These are phyloP conservation scores for Coniochaeta sp. DNA, from an alignment of 2,329 filamentous ascomycete genomes.

Conservation along the genomic window DNA sequence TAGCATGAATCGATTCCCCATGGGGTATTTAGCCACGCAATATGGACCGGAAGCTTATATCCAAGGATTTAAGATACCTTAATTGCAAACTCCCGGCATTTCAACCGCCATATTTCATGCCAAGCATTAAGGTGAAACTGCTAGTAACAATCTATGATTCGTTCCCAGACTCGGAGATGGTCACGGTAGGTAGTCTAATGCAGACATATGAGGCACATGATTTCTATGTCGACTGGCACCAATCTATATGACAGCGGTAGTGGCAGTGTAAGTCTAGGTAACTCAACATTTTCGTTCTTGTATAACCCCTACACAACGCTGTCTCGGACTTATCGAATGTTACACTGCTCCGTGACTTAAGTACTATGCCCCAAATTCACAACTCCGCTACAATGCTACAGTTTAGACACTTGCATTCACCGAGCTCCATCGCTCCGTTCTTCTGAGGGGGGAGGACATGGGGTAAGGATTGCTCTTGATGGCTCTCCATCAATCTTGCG, in stretches of 20 bases:
- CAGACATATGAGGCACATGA: too few species aligned
- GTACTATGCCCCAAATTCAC: not conserved
- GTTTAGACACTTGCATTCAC: not conserved
- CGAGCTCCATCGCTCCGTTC: not conserved
- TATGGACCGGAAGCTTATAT: not conserved
- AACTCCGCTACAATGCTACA: not conserved
- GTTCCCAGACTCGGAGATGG: not conserved
- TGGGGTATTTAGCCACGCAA: not conserved
- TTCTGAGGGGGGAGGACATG: not conserved
- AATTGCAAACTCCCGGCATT: not conserved
- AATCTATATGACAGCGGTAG: not conserved
- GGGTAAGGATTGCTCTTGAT: not conserved
- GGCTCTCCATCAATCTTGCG: not conserved
- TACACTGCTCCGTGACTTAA: not conserved
- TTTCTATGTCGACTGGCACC: too few species aligned
- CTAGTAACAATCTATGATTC: not conserved
- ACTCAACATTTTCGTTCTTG: too few species aligned
- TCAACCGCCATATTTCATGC: not conserved
- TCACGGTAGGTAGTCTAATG: too few species aligned
- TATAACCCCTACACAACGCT: not conserved
- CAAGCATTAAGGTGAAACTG: not conserved
- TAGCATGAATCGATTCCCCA: not conserved
- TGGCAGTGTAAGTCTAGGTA: not conserved
- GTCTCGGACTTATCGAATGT: not conserved
- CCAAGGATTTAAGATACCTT: not conserved